phyloP scores from a whole-genome alignment of 805 yeast species.

The Candida boleticola region DNA sequence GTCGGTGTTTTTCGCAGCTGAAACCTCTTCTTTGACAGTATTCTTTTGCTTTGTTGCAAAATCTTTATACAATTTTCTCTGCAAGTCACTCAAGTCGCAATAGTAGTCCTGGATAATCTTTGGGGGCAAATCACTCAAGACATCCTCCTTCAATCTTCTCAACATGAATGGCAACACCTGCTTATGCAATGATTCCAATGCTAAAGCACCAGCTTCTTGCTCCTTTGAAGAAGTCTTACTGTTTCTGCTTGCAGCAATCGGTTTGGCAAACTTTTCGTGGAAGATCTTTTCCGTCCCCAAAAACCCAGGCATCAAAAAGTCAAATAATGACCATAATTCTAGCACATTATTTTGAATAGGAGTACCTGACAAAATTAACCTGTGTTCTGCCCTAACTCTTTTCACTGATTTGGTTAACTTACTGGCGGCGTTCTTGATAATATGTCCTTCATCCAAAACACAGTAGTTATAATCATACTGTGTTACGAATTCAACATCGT shows the following conservation, averaged over 20 bases:
- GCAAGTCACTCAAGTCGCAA: conserved; percentile 91
- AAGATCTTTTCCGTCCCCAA: conserved; percentile 92
- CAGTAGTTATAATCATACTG: conserved; percentile 82
- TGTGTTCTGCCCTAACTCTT: conserved; percentile 76
- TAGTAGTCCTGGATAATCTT: conserved; percentile 97
- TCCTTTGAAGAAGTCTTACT: conserved; percentile 87
- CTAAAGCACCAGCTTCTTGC: conserved; percentile 95
- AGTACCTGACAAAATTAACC: conserved; percentile 91
- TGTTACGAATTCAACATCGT: conserved; percentile 69
- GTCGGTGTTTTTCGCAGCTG: conserved; percentile 22
- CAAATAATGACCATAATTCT: conserved; percentile 96
- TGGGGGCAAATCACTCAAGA: conserved; percentile 93
- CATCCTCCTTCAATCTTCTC: conserved; percentile 95
- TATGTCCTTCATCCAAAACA: conserved; percentile 96
- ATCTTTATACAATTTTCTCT: conserved; percentile 81
- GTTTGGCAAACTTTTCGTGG: conserved; percentile 95
- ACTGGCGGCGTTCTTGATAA: conserved; percentile 87
- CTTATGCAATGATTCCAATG: conserved; percentile 91
- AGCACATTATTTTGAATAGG: conserved; percentile 97
- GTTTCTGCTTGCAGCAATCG: conserved; percentile 90
- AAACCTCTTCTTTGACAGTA: conserved; percentile 63
- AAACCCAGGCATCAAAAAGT: conserved; percentile 98
- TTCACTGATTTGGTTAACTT: conserved; percentile 89
- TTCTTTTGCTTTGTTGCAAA: conserved; percentile 84
- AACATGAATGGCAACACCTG: conserved; percentile 96